Evolutionary conservation across 2,329 filamentous ascomycete genomes (phyloP).

Genomic region (Calonectria naviculata): DNA sequence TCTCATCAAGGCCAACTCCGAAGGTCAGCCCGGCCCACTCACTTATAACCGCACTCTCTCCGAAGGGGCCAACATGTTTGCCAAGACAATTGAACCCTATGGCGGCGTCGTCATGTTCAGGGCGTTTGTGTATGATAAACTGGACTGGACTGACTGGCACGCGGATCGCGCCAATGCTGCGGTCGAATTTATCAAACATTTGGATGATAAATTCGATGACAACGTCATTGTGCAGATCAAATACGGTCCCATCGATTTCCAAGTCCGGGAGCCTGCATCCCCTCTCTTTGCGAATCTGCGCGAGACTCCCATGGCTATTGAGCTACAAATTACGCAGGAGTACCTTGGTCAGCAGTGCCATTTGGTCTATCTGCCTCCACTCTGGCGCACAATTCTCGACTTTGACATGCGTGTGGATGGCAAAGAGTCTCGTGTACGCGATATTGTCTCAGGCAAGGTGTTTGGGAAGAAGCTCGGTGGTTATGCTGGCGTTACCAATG

Average conservation of each 20-base stretch:
- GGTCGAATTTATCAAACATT: slow-evolving; percentile 72
- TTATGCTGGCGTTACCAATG: slow-evolving; percentile 75
- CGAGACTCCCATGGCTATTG: slow-evolving; percentile 64
- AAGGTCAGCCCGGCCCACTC: slow-evolving; percentile 76
- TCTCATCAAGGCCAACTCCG: slow-evolving; percentile 77
- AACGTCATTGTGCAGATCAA: slow-evolving; percentile 81
- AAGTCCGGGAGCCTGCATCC: slow-evolving; percentile 74
- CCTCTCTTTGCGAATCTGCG: slow-evolving; percentile 69
- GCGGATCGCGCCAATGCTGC: slow-evolving; percentile 77
- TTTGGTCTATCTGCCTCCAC: slow-evolving; percentile 73
- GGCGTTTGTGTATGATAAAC: slow-evolving; percentile 75
- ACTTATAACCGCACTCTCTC: slow-evolving; percentile 78
- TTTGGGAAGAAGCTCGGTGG: slow-evolving; percentile 69
- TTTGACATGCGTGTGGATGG: slow-evolving; percentile 74
- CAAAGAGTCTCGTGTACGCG: slow-evolving; percentile 64
- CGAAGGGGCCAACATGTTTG: slow-evolving; percentile 61
- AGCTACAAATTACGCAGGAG: slow-evolving; percentile 75
- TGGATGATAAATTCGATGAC: slow-evolving; percentile 74
- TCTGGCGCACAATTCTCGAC: slow-evolving; percentile 76
- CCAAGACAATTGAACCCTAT: slow-evolving; percentile 65
- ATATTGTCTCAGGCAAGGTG: slow-evolving; percentile 70
- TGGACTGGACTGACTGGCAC: slow-evolving; percentile 63
- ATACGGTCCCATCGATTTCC: slow-evolving; percentile 80
- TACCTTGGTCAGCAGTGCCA: slow-evolving; percentile 79
- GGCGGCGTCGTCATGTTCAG: slow-evolving; percentile 76